phyloP scores from a whole-genome alignment of 1,284 basidiomycete species.

The Rhodofomes roseus region DNA sequence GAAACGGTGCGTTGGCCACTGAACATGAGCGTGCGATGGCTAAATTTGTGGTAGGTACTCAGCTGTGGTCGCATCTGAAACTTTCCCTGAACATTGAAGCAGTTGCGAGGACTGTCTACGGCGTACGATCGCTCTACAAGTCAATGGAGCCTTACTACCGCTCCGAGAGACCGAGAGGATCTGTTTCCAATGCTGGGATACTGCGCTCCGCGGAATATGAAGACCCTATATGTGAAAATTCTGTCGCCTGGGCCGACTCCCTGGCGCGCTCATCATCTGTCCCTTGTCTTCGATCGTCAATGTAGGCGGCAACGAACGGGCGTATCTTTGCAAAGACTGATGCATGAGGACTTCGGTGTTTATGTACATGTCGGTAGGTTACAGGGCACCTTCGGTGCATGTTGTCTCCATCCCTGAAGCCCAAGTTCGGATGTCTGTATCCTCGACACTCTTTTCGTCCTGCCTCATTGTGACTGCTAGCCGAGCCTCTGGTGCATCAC shows the following conservation, averaged over 20 bases:
- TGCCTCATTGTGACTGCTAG: no score
- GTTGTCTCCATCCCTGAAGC: no score
- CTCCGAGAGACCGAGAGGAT: background rate
- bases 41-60: background rate
- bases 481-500: no score
- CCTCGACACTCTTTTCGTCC: no score
- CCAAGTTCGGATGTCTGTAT: no score
- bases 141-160: background rate
- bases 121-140: background rate
- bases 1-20: background rate
- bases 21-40: background rate
- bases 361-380: background rate
- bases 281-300: background rate
- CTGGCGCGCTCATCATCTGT: background rate
- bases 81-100: background rate
- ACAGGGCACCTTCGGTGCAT: no score
- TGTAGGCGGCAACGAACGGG: background rate
- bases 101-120: background rate
- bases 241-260: background rate
- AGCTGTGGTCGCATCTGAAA: background rate
- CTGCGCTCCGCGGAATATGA: background rate
- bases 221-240: background rate
- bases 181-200: background rate
- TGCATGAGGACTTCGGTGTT: background rate
- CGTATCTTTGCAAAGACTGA: background rate